Evolutionary conservation across 768 basidiomycete species (phyloP).

Genomic region (Cantharellus cinnabarinus): DNA sequence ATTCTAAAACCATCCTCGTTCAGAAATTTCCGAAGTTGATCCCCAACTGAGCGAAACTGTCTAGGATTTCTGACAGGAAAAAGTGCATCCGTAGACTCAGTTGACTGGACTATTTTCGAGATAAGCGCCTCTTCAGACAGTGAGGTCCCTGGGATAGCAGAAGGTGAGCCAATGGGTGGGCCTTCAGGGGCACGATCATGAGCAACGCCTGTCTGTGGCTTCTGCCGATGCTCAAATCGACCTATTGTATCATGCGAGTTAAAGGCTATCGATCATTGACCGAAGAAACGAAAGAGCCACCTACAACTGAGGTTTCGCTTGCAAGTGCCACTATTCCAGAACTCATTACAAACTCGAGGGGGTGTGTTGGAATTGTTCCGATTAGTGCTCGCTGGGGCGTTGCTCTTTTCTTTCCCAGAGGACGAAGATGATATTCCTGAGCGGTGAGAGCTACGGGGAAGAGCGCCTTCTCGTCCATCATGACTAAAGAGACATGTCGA

Average conservation of each 20-base stretch:
- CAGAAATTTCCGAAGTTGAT: neutral
- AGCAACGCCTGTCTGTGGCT: neutral
- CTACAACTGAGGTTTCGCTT: neutral
- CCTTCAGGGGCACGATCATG: neutral
- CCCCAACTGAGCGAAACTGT: neutral
- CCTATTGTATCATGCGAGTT: neutral
- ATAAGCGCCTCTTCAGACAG: neutral
- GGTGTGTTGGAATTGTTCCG: neutral
- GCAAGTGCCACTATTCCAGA: neutral
- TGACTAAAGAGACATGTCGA: neutral
- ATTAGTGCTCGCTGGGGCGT: neutral
- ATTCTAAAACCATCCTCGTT: neutral
- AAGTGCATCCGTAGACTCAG: neutral
- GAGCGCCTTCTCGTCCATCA: neutral
- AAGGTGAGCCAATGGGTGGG: neutral
- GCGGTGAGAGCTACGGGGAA: neutral
- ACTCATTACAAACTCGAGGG: neutral
- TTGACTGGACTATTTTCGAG: neutral
- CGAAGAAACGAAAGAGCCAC: neutral
- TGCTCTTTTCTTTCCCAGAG: neutral
- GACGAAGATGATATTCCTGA: neutral
- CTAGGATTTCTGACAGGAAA: neutral
- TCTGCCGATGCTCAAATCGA: neutral
- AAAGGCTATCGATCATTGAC: neutral
- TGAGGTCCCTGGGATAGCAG: neutral